Conservation (phyloP, 306 rosid genomes). For the Quercus suber region DNA sequence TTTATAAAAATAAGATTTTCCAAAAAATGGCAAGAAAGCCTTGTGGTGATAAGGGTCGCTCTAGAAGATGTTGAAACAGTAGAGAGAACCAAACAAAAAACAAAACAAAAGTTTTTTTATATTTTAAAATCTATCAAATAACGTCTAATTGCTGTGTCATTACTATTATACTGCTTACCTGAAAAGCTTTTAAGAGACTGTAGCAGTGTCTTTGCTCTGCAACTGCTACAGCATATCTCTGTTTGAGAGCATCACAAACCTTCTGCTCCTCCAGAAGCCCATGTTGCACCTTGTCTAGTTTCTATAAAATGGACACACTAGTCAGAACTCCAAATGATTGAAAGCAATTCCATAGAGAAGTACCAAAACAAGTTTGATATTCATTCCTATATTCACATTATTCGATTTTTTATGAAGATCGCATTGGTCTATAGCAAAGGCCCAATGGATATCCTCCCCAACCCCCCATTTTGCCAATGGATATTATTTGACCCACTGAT, state of each 20-base stretch:
- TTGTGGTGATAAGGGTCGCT: neutral
- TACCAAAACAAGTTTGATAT: neutral
- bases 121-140: neutral
- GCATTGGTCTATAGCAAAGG: neutral
- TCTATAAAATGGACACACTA: slow-evolving; percentile 44
- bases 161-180: slow-evolving; percentile 41
- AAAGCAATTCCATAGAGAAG: slow-evolving; percentile 6
- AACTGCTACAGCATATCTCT: slow-evolving; percentile 46
- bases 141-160: neutral
- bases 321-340: slow-evolving; percentile 9
- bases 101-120: neutral
- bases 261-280: slow-evolving; percentile 66
- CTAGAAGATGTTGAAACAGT: neutral
- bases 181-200: slow-evolving; percentile 68
- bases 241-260: slow-evolving; percentile 51
- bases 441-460: neutral
- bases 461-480: neutral
- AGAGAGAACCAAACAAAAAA: neutral
- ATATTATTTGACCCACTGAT: neutral
- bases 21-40: neutral
- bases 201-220: slow-evolving; percentile 71
- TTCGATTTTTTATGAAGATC: neutral
- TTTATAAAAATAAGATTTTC: neutral
- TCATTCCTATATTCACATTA: neutral
- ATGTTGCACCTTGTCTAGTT: slow-evolving; percentile 61